Evolutionary conservation across 495 filamentous ascomycete species (phyloP).

Genomic region (Trichoderma reesei): DNA sequence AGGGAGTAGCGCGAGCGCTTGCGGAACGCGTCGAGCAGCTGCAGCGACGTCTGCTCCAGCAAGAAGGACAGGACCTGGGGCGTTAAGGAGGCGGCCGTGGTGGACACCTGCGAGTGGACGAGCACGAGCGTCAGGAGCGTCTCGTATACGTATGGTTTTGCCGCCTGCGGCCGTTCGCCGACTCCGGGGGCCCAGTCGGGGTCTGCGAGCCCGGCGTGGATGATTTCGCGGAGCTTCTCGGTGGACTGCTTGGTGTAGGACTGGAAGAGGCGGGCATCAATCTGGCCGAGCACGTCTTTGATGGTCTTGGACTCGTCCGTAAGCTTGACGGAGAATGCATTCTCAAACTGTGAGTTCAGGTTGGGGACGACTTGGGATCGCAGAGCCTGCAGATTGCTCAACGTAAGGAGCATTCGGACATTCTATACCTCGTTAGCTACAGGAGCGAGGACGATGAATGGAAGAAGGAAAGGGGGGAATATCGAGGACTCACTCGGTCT

Average conservation of each 20-base stretch:
- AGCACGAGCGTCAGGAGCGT: slow-evolving; percentile 73
- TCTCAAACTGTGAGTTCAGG: slow-evolving; percentile 79
- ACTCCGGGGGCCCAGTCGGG: slow-evolving; percentile 59
- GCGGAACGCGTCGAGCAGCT: slow-evolving; percentile 63
- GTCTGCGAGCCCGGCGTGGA: slow-evolving; percentile 59
- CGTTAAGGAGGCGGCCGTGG: slow-evolving; percentile 63
- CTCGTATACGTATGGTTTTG: slow-evolving; percentile 80
- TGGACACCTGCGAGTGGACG: slow-evolving; percentile 84
- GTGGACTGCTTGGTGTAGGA: slow-evolving; percentile 75
- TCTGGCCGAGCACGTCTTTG: slow-evolving; percentile 77
- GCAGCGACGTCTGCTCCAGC: slow-evolving; percentile 61
- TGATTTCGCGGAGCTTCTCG: slow-evolving; percentile 48
- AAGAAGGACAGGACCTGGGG: slow-evolving; percentile 67
- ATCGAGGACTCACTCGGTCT: slow-evolving; percentile 50
- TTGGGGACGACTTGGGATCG: slow-evolving; percentile 68
- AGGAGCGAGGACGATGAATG: slow-evolving; percentile 18
- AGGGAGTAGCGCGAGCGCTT: slow-evolving; percentile 58
- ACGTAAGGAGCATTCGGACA: slow-evolving; percentile 82
- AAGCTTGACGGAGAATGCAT: slow-evolving; percentile 77
- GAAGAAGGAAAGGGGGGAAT: not conserved
- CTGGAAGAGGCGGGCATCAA: slow-evolving; percentile 80
- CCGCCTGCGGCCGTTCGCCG: slow-evolving; percentile 55
- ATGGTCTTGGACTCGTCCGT: slow-evolving; percentile 87
- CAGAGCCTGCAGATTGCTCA: slow-evolving; percentile 77
- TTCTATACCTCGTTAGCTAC: no score